Conservation (phyloP, 352 stramenopile species). For the Phytophthora syringae region DNA sequence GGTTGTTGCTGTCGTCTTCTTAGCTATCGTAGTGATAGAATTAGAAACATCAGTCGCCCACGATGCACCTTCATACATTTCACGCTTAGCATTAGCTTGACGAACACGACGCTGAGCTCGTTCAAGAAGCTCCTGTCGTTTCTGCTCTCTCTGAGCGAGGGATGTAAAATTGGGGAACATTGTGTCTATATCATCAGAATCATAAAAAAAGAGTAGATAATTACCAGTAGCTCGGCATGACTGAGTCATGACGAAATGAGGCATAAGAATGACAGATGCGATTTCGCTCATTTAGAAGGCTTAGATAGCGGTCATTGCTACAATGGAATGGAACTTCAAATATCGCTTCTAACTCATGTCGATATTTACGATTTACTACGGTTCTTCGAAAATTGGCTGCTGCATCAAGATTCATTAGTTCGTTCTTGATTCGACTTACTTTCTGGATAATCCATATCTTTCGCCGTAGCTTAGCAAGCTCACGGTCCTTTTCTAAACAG, state of each 20-base stretch:
- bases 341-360: slow-evolving; percentile 10
- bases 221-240: not conserved
- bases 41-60: not conserved
- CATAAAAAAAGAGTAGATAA: not conserved
- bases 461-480: slow-evolving; percentile 9
- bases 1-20: slow-evolving; percentile 12
- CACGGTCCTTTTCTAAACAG: slow-evolving; percentile 13
- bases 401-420: slow-evolving; percentile 20
- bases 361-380: slow-evolving; percentile 17
- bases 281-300: slow-evolving; percentile 11
- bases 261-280: slow-evolving; percentile 2
- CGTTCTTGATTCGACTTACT: slow-evolving; percentile 19
- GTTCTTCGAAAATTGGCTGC: slow-evolving; percentile 16
- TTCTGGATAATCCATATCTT: slow-evolving; percentile 12
- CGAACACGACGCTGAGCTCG: not conserved
- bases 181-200: not conserved
- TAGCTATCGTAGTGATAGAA: not conserved
- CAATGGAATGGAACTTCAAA: slow-evolving; percentile 18
- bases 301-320: slow-evolving; percentile 15
- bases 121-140: slow-evolving; percentile 15
- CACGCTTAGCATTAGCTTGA: not conserved
- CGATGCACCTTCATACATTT: not conserved
- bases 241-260: not conserved
- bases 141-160: slow-evolving; percentile 8
- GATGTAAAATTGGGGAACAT: not conserved